Conservation (phyloP, 257 asterid genomes). For the Coffea eugenioides region DNA sequence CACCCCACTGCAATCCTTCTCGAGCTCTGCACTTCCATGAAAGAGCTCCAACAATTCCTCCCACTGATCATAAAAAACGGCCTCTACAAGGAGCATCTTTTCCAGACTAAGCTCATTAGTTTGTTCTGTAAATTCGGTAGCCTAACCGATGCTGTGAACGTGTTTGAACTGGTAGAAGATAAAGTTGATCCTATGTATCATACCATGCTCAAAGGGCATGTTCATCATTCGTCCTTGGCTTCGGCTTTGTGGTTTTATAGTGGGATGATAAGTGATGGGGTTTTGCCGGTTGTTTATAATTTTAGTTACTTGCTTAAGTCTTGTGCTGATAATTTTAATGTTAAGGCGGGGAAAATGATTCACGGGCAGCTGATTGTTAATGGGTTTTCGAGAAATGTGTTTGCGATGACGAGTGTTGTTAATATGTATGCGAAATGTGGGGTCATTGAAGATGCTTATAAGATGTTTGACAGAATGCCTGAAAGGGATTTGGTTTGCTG, state of each 20-base stretch:
- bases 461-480: constrained; percentile 87
- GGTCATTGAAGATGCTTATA: constrained; percentile 54
- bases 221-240: constrained; percentile 38
- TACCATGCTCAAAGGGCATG: constrained; percentile 68
- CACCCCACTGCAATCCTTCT: constrained; percentile 85
- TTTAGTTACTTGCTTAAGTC: constrained; percentile 61
- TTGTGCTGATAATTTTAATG: constrained; percentile 58
- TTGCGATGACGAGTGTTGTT: constrained; percentile 60
- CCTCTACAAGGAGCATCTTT: constrained; percentile 64
- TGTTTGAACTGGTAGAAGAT: constrained; percentile 57
- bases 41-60: constrained; percentile 72
- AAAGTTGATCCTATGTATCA: constrained; percentile 74
- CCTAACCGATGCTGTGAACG: constrained; percentile 60
- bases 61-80: constrained; percentile 71
- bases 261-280: constrained; percentile 59
- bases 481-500: constrained; percentile 79
- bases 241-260: constrained; percentile 51
- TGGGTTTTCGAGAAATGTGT: constrained; percentile 55
- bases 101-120: constrained; percentile 81
- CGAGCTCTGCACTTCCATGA: constrained; percentile 64
- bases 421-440: constrained; percentile 75
- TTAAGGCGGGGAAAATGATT: constrained; percentile 59
- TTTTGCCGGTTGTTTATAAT: constrained; percentile 57
- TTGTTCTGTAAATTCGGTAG: constrained; percentile 75
- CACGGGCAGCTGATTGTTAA: constrained; percentile 69